Conservation (phyloP, 2,329 filamentous ascomycete species). For the Zymoseptoria brevis region DNA sequence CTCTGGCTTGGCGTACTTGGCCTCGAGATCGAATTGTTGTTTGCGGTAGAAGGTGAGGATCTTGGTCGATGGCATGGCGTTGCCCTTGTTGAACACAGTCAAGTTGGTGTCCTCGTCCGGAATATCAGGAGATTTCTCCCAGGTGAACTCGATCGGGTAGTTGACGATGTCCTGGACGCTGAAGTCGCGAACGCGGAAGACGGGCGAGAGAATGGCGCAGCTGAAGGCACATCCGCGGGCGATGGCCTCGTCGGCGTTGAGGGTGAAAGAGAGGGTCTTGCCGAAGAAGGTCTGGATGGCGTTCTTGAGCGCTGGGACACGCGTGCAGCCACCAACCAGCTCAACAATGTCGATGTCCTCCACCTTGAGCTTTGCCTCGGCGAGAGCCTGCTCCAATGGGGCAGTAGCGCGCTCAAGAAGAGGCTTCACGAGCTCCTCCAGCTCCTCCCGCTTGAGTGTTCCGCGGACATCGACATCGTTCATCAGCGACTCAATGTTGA, state of each 20-base stretch:
- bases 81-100: constrained; percentile 95
- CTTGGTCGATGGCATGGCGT: constrained; percentile 95
- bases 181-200: constrained; percentile 98
- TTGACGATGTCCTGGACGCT: constrained; percentile 93
- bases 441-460: constrained; percentile 87
- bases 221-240: constrained; percentile 93
- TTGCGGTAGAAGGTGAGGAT: constrained; percentile 99
- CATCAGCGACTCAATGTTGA: constrained; percentile 98
- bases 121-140: constrained; percentile 98
- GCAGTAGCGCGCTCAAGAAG: constrained; percentile 63
- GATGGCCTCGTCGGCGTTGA: constrained; percentile 96
- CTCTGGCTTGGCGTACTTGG: constrained; percentile 82
- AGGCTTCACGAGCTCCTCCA: constrained; percentile 83
- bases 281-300: constrained; percentile 83
- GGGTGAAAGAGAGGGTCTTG: constrained; percentile 87
- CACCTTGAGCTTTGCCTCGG: constrained; percentile 81
- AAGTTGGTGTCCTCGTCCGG: constrained; percentile 96
- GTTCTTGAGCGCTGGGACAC: constrained; percentile 88
- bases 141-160: constrained; percentile 97
- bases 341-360: constrained; percentile 93
- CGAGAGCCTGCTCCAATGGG: constrained; percentile 82
- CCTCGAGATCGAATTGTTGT: constrained; percentile 93
- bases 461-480: constrained; percentile 87
- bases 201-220: constrained; percentile 93
- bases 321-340: constrained; percentile 88